Evolutionary conservation across 1,284 basidiomycete genomes (phyloP).

Genomic region (Tranzscheliella williamsii): DNA sequence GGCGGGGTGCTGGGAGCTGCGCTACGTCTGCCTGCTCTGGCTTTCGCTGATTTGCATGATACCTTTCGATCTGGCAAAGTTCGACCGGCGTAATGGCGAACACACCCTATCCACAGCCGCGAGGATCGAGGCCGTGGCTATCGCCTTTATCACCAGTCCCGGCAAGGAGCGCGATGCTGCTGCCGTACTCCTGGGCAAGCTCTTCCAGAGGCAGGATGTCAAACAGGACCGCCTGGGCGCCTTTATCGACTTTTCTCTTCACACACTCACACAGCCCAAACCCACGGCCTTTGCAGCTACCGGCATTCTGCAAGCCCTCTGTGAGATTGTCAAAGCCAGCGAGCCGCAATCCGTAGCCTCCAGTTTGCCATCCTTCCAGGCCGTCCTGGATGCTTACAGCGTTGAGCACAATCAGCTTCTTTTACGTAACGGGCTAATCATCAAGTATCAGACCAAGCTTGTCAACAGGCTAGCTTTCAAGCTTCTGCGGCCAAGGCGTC

Average conservation of each 20-base stretch:
- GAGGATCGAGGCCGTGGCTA: conserved; percentile 69
- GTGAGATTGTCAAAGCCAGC: conserved; percentile 72
- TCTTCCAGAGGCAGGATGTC: conserved; percentile 70
- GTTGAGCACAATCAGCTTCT: conserved; percentile 57
- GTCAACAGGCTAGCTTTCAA: conserved; percentile 49
- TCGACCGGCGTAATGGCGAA: conserved; percentile 66
- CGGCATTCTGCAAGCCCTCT: conserved; percentile 74
- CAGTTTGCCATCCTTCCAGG: conserved; percentile 24
- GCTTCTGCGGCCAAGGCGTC: conserved; percentile 32
- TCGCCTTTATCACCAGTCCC: conserved; percentile 69
- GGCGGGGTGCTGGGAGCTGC: conserved; percentile 71
- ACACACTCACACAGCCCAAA: conserved; percentile 3
- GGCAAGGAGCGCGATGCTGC: conserved; percentile 81
- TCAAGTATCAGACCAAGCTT: conserved; percentile 55
- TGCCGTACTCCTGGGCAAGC: conserved; percentile 72
- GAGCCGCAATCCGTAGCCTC: conserved; percentile 27
- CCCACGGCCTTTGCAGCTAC: conserved; percentile 63
- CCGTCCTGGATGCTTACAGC: conserved; percentile 47
- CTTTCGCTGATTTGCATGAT: conserved; percentile 89
- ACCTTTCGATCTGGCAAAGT: conserved; percentile 85
- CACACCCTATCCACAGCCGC: conserved; percentile 62
- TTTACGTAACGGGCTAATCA: conserved; percentile 33
- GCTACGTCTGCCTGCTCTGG: conserved; percentile 87
- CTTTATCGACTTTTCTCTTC: conserved; percentile 8
- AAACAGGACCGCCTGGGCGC: conserved; percentile 7